Conservation (phyloP, 805 yeast genomes). For the Candida peoriensis region DNA sequence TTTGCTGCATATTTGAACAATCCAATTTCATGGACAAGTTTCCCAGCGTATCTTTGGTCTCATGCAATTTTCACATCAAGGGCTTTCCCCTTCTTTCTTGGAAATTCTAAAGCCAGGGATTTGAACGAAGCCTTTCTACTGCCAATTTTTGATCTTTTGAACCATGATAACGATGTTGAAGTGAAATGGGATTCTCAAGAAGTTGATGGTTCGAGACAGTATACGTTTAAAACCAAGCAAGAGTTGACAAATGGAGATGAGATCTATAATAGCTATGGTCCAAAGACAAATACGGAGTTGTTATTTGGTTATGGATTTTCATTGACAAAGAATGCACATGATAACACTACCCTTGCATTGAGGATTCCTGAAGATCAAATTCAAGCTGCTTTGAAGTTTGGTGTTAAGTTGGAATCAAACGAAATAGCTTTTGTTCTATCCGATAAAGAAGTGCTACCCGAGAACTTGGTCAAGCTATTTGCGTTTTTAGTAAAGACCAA, state of each 20-base stretch:
- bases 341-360: constrained; percentile 54
- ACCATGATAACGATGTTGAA: constrained; percentile 57
- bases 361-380: constrained; percentile 36
- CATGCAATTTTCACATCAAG: constrained; percentile 65
- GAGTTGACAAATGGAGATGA: constrained; percentile 36
- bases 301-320: constrained; percentile 81
- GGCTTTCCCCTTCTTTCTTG: constrained; percentile 72
- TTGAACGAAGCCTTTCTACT: constrained; percentile 59
- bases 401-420: constrained; percentile 36
- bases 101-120: constrained; percentile 30
- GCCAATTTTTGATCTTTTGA: constrained; percentile 76
- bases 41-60: constrained; percentile 74
- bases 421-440: constrained; percentile 37
- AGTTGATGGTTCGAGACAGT: constrained; percentile 18
- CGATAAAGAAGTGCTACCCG: constrained; percentile 32
- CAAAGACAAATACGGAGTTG: constrained; percentile 81
- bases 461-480: constrained; percentile 46
- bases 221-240: constrained; percentile 39
- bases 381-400: constrained; percentile 29
- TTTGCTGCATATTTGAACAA: constrained; percentile 23
- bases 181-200: constrained; percentile 54
- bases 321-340: constrained; percentile 50
- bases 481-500: constrained; percentile 44
- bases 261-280: constrained; percentile 79
- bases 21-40: constrained; percentile 51